Evolutionary conservation across 495 filamentous ascomycete species (phyloP).

Genomic region (Neurospora hispaniola): DNA sequence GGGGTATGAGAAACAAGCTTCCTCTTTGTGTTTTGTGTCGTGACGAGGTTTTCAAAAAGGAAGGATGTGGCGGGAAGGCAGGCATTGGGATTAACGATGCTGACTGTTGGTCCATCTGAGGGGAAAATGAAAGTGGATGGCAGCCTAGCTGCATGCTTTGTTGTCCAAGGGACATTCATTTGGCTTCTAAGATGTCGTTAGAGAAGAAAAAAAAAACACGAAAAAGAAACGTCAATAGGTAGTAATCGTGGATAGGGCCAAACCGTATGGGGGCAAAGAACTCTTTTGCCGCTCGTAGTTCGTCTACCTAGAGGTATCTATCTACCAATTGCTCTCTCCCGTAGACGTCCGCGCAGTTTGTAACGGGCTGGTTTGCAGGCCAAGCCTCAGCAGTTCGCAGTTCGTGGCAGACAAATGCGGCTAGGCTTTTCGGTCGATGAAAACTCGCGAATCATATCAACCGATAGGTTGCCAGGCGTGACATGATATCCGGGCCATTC

Average conservation of each 20-base stretch:
- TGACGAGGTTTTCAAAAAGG: neutral
- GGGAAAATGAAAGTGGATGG: neutral
- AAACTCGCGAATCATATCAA: neutral
- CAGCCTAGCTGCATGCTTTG: neutral
- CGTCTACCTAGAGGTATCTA: neutral
- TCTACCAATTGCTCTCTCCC: neutral
- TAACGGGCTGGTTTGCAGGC: conserved; percentile 5
- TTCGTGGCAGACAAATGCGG: neutral
- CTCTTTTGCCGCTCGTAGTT: neutral
- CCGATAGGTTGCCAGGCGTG: neutral
- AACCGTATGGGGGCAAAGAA: neutral
- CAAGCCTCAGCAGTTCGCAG: neutral
- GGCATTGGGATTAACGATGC: neutral
- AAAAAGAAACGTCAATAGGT: neutral
- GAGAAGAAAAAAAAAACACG: neutral
- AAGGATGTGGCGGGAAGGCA: neutral
- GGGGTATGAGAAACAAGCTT: neutral
- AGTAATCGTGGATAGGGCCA: neutral
- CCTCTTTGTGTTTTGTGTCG: neutral
- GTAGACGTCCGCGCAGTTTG: conserved; percentile 3
- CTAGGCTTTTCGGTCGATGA: conserved; percentile 5
- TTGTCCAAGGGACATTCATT: neutral
- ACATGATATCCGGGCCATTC: neutral
- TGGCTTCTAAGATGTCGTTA: neutral
- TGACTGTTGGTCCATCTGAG: neutral